A percentile compares a stretch with the other conserved stretches of the same genome.
phyloP scores from a whole-genome alignment of 495 filamentous ascomycete species.

The Podospora fimiseda region DNA sequence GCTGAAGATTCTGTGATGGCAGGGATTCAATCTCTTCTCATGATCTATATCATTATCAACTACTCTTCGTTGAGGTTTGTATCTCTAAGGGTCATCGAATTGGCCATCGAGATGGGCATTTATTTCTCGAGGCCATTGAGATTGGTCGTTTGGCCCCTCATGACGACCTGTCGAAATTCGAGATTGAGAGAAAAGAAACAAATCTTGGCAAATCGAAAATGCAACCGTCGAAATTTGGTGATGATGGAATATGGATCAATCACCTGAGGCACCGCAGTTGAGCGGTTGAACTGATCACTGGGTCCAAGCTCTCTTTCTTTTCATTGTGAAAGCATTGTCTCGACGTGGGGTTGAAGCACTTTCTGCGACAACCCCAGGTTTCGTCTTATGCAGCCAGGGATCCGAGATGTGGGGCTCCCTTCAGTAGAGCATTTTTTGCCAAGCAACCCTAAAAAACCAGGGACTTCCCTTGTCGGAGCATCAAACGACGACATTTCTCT shows the following conservation, averaged over 20 bases:
- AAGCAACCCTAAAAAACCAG: neutral
- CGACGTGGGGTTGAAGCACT: slow-evolving; percentile 24
- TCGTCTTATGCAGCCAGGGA: slow-evolving; percentile 11
- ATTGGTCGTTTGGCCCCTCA: neutral
- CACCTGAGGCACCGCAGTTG: neutral
- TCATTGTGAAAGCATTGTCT: slow-evolving; percentile 25
- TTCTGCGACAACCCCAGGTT: slow-evolving; percentile 24
- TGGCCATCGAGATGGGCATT: neutral
- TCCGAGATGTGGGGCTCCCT: slow-evolving; percentile 1
- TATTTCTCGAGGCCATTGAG: neutral
- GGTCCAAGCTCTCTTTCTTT: slow-evolving; percentile 3
- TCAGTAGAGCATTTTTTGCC: neutral
- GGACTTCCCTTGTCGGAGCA: neutral
- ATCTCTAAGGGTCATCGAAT: too few species aligned
- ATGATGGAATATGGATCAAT: neutral
- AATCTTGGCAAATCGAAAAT: too few species aligned
- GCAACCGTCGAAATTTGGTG: neutral
- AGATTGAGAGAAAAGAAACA: too few species aligned
- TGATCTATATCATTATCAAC: too few species aligned
- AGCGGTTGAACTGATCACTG: neutral
- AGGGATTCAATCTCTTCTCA: neutral
- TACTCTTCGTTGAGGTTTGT: too few species aligned
- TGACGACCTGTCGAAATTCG: too few species aligned
- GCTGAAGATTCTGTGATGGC: neutral
- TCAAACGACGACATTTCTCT: slow-evolving; percentile 1